Base-by-base conservation (phyloP, 441 rosid genomes). In the Pelargonium australe region DNA sequence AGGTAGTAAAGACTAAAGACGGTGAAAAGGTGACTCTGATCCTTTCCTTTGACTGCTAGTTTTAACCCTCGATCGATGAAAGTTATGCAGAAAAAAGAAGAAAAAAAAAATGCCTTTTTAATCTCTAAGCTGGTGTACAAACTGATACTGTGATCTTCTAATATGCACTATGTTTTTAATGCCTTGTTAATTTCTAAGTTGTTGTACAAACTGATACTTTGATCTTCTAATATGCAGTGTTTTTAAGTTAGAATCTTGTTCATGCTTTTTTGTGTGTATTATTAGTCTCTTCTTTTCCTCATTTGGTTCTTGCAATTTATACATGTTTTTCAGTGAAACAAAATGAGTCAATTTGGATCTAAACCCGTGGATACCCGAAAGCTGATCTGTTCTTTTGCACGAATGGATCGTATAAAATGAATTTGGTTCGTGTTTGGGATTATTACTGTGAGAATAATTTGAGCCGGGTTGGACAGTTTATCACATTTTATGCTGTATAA, bases 1-100 rank as follows among this genome's bases (percentile, higher is more conserved):
- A 89, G 81, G 78, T 73, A 73, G 75, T 70, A 72, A 80, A 78
- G 81, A 57, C 63, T 57, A 57, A 57, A 55, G 23, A 57, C 63
- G 60, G 84, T 83, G 75, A 77, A 76, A 76, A 75, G 84, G 86
- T 81, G 83, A 84, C 85, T 76, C 23, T 74, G 83, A 80, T 81
- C 80, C 82, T 23, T 80, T 80, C 86, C 67, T 73, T 85, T 89
- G 84, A 84, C 92, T 89, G 86, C 71, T 89, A 86, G 88, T 82
- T 83, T 85, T 85, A 85, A 85, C 89, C 84, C 79, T 73, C 43
- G 25, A 7, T 63, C 68, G 77, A 68, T 82, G 68, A 64, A 76
- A 19, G 16, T 58, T 40, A 5, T 37, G 41, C 41, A 37, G 41
- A 23, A 31, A 63, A 40, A 70, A 78, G 74, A 76, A 58, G 49